These are phyloP conservation scores for Candida easanensis DNA, from an alignment of 805 yeast species.

Conservation along the genomic window DNA sequence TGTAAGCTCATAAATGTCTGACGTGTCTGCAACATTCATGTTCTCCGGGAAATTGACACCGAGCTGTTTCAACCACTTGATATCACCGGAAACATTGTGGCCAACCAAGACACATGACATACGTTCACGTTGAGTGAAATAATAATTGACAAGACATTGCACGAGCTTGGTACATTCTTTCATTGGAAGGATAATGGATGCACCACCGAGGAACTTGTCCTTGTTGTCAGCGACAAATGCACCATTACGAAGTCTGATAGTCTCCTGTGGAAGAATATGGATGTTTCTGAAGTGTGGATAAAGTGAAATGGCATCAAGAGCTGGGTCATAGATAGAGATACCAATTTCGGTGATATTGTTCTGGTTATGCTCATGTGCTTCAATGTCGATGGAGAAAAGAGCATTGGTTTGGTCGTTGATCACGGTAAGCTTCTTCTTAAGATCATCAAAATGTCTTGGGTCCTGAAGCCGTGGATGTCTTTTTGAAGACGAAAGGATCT, in stretches of 20 bases:
- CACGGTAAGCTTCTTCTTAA: slow-evolving; percentile 7
- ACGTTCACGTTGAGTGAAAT: slow-evolving; percentile 34
- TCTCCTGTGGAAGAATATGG: slow-evolving; percentile 46
- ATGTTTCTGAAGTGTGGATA: slow-evolving; percentile 40
- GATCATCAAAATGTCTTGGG: slow-evolving; percentile 2
- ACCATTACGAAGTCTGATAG: slow-evolving; percentile 43
- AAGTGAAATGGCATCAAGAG: slow-evolving; percentile 37
- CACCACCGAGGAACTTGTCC: slow-evolving; percentile 48
- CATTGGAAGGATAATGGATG: slow-evolving; percentile 40
- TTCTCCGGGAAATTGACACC: slow-evolving; percentile 46
- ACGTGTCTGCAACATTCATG: slow-evolving; percentile 44
- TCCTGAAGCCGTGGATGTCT: slow-evolving; percentile 17
- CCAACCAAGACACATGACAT: slow-evolving; percentile 49
- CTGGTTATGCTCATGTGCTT: slow-evolving; percentile 49
- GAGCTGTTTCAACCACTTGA: slow-evolving; percentile 44
- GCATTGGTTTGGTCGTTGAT: slow-evolving; percentile 15
- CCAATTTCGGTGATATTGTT: slow-evolving; percentile 54
- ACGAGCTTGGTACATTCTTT: slow-evolving; percentile 37
- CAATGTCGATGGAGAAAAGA: slow-evolving; percentile 48
- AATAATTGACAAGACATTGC: slow-evolving; percentile 42
- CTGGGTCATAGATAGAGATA: slow-evolving; percentile 53
- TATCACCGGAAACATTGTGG: slow-evolving; percentile 55
- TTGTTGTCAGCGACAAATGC: slow-evolving; percentile 53
- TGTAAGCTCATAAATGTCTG: slow-evolving; percentile 38
- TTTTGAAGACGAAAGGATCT: background rate